Percentiles rank a stretch among this genome's conserved stretches.
phyloP scores from a whole-genome alignment of 441 rosid species.

The Pelargonium cotyledonis region DNA sequence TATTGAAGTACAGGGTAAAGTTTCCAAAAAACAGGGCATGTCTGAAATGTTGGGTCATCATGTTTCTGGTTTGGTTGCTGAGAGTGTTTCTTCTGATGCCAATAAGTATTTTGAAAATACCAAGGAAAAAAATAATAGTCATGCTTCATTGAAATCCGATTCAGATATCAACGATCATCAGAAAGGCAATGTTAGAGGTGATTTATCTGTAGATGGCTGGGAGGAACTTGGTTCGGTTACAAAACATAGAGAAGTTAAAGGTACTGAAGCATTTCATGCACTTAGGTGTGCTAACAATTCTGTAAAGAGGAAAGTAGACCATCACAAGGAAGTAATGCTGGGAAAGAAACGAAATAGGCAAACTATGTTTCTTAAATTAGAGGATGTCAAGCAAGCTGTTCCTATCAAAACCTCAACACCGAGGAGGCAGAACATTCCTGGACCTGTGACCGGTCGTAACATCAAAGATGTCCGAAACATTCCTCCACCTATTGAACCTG shows the following conservation, averaged over 20 bases:
- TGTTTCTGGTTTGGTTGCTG: constrained; percentile 26
- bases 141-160: constrained; percentile 30
- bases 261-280: constrained; percentile 72
- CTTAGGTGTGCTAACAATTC: constrained; percentile 55
- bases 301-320: constrained; percentile 83
- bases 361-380: constrained; percentile 80
- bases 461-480: constrained; percentile 62
- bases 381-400: constrained; percentile 90
- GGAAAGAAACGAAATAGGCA: constrained; percentile 95
- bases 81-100: constrained; percentile 21
- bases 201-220: constrained; percentile 34
- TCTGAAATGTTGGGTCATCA: constrained; percentile 23
- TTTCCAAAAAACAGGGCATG: constrained; percentile 30
- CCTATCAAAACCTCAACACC: constrained; percentile 68
- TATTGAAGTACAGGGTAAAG: constrained; percentile 31
- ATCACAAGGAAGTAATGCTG: constrained; percentile 88
- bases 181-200: constrained; percentile 36
- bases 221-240: constrained; percentile 39
- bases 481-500: constrained; percentile 41
- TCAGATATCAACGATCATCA: constrained; percentile 34
- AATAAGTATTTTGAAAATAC: constrained; percentile 30
- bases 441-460: constrained; percentile 57
- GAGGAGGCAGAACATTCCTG: constrained; percentile 59
- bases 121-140: constrained; percentile 23
- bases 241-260: constrained; percentile 73